Percentiles rank a stretch among this genome's conserved stretches.
Conservation (phyloP, 768 basidiomycete genomes). For the Lactarius vividus region DNA sequence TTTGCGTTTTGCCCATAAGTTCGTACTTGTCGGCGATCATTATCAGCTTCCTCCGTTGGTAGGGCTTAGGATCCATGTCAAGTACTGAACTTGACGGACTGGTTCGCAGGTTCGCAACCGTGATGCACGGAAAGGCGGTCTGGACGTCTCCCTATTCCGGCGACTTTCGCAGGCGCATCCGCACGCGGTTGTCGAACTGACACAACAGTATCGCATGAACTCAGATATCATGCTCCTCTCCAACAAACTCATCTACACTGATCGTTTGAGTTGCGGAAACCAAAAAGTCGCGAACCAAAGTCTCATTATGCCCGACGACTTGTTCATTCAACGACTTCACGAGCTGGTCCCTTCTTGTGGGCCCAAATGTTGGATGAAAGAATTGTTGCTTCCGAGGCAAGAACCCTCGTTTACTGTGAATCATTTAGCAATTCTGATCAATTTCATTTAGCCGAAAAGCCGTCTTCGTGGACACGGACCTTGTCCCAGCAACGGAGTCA, state of each 20-base stretch:
- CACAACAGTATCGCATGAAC: slow-evolving; percentile 95
- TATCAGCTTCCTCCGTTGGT: slow-evolving; percentile 96
- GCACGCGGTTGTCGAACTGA: slow-evolving; percentile 78
- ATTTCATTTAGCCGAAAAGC: slow-evolving; percentile 62
- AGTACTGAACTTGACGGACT: neutral
- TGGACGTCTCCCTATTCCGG: slow-evolving; percentile 89
- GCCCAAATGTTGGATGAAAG: slow-evolving; percentile 67
- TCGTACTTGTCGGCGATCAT: slow-evolving; percentile 96
- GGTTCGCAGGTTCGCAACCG: slow-evolving; percentile 70
- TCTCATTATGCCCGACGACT: slow-evolving; percentile 51
- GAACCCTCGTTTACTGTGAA: slow-evolving; percentile 26
- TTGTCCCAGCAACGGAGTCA: slow-evolving; percentile 73
- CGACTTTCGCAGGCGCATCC: slow-evolving; percentile 86
- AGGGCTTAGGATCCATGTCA: slow-evolving; percentile 26
- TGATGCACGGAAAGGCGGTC: slow-evolving; percentile 76
- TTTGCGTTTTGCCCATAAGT: slow-evolving; percentile 82
- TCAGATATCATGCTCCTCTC: slow-evolving; percentile 91
- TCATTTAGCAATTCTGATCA: slow-evolving; percentile 3
- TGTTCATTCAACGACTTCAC: slow-evolving; percentile 48
- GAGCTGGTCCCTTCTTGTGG: slow-evolving; percentile 34
- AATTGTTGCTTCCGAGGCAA: slow-evolving; percentile 62
- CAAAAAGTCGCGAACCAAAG: slow-evolving; percentile 60
- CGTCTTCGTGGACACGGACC: slow-evolving; percentile 93
- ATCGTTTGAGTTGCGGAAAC: slow-evolving; percentile 76
- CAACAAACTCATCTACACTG: slow-evolving; percentile 81